A percentile compares a stretch with the other conserved stretches of the same genome.
Conservation (phyloP, 2,329 filamentous ascomycete species). For the Colletotrichum viniferum region DNA sequence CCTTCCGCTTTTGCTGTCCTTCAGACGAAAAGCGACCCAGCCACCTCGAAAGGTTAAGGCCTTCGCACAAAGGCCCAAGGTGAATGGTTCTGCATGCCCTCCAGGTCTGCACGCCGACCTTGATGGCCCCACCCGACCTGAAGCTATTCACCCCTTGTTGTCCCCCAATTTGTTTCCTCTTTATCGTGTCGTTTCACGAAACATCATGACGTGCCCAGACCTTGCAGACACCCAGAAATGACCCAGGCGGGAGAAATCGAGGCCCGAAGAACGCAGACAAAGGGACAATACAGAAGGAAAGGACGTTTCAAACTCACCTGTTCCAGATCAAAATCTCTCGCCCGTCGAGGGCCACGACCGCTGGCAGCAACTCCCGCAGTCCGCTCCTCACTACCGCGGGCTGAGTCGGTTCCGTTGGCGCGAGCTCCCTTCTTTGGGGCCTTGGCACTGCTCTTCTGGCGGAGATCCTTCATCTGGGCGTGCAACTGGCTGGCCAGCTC, state of each 20-base stretch:
- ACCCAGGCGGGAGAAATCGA: not conserved
- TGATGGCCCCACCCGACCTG: not conserved
- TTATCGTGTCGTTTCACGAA: not conserved
- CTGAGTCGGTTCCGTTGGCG: slow-evolving; percentile 61
- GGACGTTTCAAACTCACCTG: slow-evolving; percentile 61
- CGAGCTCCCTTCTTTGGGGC: slow-evolving; percentile 55
- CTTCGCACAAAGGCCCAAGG: not conserved
- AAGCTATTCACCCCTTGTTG: not conserved
- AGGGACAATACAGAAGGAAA: slow-evolving; percentile 21
- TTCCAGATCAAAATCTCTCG: slow-evolving; percentile 82
- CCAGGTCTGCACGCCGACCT: not conserved
- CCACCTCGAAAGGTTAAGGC: not conserved
- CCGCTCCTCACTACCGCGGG: slow-evolving; percentile 79
- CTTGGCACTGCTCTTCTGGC: slow-evolving; percentile 54
- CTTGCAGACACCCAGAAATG: not conserved
- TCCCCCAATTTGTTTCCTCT: not conserved
- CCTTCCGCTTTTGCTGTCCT: not conserved
- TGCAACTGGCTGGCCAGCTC: slow-evolving; percentile 80
- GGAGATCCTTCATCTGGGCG: slow-evolving; percentile 68
- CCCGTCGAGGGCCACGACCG: slow-evolving; percentile 72
- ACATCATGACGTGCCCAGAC: not conserved
- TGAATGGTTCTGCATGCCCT: not conserved
- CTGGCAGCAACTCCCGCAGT: slow-evolving; percentile 64
- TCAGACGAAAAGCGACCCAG: not conserved
- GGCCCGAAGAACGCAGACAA: slow-evolving; percentile 13